These are phyloP conservation scores for Leucocoprinus leucothites DNA, from an alignment of 768 basidiomycete genomes.

Conservation along the genomic window DNA sequence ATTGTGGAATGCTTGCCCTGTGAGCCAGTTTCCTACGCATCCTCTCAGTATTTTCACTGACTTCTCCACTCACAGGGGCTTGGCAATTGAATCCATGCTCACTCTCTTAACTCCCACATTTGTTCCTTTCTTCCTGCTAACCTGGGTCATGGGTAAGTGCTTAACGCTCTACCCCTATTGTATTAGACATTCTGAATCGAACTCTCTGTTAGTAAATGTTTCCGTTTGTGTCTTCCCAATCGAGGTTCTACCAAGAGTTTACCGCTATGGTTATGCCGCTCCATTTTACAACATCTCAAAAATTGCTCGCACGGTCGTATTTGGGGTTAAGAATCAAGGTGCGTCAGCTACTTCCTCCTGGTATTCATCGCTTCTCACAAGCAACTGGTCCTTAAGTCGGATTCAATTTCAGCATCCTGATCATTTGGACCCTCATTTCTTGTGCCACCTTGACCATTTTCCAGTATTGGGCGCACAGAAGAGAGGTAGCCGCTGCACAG, in stretches of 20 bases:
- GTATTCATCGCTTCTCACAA: not conserved
- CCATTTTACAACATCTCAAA: conserved; percentile 62
- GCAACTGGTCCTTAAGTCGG: conserved; percentile 59
- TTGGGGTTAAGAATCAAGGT: conserved; percentile 56
- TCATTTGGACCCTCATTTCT: conserved; percentile 55
- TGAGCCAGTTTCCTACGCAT: conserved; percentile 24
- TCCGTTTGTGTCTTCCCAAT: conserved; percentile 54
- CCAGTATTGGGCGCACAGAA: conserved; percentile 36
- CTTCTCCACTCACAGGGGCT: conserved; percentile 36
- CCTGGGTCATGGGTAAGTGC: conserved; percentile 59
- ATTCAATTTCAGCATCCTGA: conserved; percentile 55
- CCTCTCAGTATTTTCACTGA: not conserved
- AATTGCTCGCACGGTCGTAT: conserved; percentile 53
- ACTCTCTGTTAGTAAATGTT: conserved; percentile 43
- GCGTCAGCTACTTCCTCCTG: conserved; percentile 17
- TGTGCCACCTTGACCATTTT: conserved; percentile 49
- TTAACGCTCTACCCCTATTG: not conserved
- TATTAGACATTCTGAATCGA: too few species aligned
- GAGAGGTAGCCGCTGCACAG: conserved; percentile 12
- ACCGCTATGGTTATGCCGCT: conserved; percentile 57
- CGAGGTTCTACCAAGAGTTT: conserved; percentile 47
- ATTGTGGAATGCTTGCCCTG: conserved; percentile 53
- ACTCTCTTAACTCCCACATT: conserved; percentile 51
- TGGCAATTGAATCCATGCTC: conserved; percentile 58
- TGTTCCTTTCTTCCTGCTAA: conserved; percentile 58